Evolutionary conservation across 768 basidiomycete genomes (phyloP).

Genomic region (Suillus americanus): DNA sequence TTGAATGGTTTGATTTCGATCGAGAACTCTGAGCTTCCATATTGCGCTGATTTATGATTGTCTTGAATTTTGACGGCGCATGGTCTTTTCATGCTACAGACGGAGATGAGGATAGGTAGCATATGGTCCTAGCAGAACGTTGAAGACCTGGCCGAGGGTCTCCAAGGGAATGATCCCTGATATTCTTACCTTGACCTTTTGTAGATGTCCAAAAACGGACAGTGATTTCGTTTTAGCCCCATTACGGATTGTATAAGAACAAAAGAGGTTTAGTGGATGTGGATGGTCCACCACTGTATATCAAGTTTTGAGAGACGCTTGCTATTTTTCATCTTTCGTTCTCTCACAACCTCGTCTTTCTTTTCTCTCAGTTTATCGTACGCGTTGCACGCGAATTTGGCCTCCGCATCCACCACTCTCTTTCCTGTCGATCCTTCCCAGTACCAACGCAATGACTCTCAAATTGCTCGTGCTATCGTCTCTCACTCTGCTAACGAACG

Average conservation of each 20-base stretch:
- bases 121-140: constrained; percentile 1
- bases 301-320: background rate
- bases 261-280: constrained; percentile 1
- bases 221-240: background rate
- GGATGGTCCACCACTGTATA: background rate
- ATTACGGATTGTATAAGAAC: constrained; percentile 1
- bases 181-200: background rate
- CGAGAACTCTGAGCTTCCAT: background rate
- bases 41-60: background rate
- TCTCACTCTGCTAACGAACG: constrained; percentile 23
- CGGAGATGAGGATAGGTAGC: background rate
- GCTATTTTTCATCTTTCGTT: background rate
- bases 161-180: background rate
- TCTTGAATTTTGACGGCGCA: background rate
- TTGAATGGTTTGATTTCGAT: background rate
- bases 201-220: background rate
- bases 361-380: background rate
- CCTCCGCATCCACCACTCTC: background rate
- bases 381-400: background rate
- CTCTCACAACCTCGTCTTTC: background rate
- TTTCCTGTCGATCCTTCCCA: constrained; percentile 1
- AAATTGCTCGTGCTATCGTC: background rate
- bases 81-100: background rate
- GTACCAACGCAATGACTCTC: background rate
- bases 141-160: background rate